Evolutionary conservation across 179 eudicot genomes (phyloP).

Genomic region (Dionaea muscipula): DNA sequence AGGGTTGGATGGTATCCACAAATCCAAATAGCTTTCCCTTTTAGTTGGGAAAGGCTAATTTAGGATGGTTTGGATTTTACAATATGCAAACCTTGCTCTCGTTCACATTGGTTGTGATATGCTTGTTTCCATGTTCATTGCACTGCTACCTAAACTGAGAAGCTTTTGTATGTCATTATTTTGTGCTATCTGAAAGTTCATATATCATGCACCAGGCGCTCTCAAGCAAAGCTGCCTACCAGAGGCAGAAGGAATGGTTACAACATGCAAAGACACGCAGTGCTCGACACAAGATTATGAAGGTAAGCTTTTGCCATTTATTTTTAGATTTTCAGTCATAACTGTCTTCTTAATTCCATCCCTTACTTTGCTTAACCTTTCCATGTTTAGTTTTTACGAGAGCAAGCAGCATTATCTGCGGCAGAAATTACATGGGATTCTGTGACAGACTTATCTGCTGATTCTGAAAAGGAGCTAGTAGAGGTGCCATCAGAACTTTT

Average conservation of each 20-base stretch:
- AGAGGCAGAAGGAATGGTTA: conserved; percentile 82
- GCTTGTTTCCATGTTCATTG: too few species aligned
- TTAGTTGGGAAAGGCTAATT: too few species aligned
- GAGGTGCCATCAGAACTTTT: conserved; percentile 33
- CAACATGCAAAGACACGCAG: conserved; percentile 94
- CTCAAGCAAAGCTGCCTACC: conserved; percentile 72
- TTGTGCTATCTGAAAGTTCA: neutral
- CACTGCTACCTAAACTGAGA: too few species aligned
- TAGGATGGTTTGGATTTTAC: too few species aligned
- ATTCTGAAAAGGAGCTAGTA: conserved; percentile 27
- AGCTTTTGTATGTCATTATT: neutral
- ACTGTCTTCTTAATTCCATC: conserved; percentile 9
- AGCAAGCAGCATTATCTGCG: conserved; percentile 69
- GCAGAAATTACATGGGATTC: conserved; percentile 57
- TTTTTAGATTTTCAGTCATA: conserved; percentile 1
- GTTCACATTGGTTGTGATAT: too few species aligned
- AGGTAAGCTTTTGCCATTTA: conserved; percentile 28
- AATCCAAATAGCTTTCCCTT: too few species aligned
- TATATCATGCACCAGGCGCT: conserved; percentile 43
- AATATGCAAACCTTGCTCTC: too few species aligned
- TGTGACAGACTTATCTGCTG: conserved; percentile 36
- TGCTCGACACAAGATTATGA: conserved; percentile 89
- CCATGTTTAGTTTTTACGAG: conserved; percentile 55
- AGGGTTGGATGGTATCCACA: too few species aligned
- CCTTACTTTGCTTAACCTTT: neutral